These are phyloP conservation scores for Populus ilicifolia DNA, from an alignment of 345 rosid species.

Conservation along the genomic window DNA sequence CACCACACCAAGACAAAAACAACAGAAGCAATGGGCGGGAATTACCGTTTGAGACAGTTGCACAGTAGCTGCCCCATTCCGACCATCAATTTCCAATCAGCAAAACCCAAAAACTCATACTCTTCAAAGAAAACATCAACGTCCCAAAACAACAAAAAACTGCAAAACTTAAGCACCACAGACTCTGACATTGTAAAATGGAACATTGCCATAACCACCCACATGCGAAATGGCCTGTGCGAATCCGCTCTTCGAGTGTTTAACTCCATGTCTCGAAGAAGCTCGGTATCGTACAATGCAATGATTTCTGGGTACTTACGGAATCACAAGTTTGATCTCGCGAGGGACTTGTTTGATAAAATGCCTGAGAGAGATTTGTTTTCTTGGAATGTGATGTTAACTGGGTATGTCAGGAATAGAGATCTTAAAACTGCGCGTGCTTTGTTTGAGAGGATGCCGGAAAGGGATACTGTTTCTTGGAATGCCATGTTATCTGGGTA, in stretches of 20 bases:
- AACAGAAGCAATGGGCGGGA: conserved; percentile 38
- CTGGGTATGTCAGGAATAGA: conserved; percentile 38
- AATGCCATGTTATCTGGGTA: conserved; percentile 51
- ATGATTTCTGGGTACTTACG: conserved; percentile 49
- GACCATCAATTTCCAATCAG: conserved; percentile 5
- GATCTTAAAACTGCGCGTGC: conserved; percentile 36
- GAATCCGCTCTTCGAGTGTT: conserved; percentile 45
- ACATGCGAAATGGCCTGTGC: conserved; percentile 50
- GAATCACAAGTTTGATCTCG: conserved; percentile 39
- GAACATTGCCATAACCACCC: conserved; percentile 48
- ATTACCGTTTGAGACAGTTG: conserved; percentile 18
- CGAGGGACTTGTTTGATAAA: conserved; percentile 41
- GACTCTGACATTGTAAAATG: conserved; percentile 45
- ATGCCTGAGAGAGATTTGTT: conserved; percentile 47
- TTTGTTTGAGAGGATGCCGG: conserved; percentile 44
- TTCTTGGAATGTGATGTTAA: conserved; percentile 51
- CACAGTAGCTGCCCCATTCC: background rate
- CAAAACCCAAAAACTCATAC: conserved; percentile 19
- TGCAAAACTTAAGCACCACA: conserved; percentile 4
- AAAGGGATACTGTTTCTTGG: conserved; percentile 52
- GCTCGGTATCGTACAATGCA: conserved; percentile 51
- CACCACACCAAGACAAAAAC: no score
- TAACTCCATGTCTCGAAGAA: conserved; percentile 52
- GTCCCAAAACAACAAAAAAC: conserved; percentile 10
- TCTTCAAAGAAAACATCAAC: conserved; percentile 33